Evolutionary conservation across 768 basidiomycete species (phyloP).

Genomic region (Amanita polypyramis): DNA sequence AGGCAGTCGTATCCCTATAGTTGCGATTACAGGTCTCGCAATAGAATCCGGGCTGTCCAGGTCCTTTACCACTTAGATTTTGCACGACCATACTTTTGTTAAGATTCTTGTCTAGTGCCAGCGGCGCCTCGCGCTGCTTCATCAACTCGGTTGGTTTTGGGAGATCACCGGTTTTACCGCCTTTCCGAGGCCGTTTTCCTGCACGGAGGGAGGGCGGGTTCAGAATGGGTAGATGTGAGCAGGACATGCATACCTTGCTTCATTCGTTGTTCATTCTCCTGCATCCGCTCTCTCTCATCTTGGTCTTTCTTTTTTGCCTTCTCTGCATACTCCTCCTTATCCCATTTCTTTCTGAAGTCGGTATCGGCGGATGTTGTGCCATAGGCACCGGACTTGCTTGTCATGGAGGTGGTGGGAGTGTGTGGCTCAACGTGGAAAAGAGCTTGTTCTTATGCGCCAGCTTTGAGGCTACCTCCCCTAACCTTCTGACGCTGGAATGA

Average conservation of each 20-base stretch:
- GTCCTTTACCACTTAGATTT: constrained; percentile 68
- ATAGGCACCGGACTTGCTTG: too few relatives aligned
- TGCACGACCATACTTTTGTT: constrained; percentile 93
- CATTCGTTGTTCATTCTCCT: constrained; percentile 75
- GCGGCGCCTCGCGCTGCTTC: constrained; percentile 73
- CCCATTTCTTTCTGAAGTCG: constrained; percentile 86
- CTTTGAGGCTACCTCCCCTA: background rate
- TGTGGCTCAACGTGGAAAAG: constrained; percentile 1
- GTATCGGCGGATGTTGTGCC: constrained; percentile 52
- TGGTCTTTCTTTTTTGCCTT: constrained; percentile 72
- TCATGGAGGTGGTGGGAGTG: constrained; percentile 21
- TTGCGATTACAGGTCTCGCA: constrained; percentile 89
- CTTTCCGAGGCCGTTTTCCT: constrained; percentile 74
- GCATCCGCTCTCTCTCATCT: constrained; percentile 74
- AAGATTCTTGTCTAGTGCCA: constrained; percentile 93
- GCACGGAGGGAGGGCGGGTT: constrained; percentile 9
- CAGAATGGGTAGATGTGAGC: background rate
- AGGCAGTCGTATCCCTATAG: constrained; percentile 89
- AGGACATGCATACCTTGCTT: constrained; percentile 53
- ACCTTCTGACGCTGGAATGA: background rate
- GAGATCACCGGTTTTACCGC: constrained; percentile 59
- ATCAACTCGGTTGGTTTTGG: constrained; percentile 93
- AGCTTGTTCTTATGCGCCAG: too few relatives aligned
- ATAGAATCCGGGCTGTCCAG: constrained; percentile 89
- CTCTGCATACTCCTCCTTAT: constrained; percentile 86